phyloP scores from a whole-genome alignment of 2,329 filamentous ascomycete species.

The Neocucurbitaria cava region DNA sequence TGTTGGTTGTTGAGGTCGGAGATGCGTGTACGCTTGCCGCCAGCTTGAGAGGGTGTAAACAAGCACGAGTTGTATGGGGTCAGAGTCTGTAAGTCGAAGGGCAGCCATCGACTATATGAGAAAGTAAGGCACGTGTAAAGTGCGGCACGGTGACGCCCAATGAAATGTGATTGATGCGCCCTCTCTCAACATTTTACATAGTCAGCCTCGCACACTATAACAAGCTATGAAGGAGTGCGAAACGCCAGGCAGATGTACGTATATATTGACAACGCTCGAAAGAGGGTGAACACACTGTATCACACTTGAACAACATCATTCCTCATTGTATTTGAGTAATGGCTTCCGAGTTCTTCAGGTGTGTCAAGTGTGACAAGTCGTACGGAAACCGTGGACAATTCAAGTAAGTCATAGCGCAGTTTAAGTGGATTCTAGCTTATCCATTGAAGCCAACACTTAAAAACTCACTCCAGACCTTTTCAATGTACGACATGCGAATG shows the following conservation, averaged over 20 bases:
- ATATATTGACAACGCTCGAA: neutral
- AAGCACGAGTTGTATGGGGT: no score
- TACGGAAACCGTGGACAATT: neutral
- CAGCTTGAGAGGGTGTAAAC: no score
- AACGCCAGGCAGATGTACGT: neutral
- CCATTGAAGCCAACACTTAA: slow-evolving; percentile 9
- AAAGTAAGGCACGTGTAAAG: no score
- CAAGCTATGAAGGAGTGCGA: no score
- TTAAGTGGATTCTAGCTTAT: neutral
- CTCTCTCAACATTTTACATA: no score
- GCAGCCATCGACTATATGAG: no score
- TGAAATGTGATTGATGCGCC: neutral
- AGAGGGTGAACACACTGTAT: neutral
- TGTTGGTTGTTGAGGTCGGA: no score
- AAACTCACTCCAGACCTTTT: slow-evolving; percentile 12
- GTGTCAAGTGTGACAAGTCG: neutral
- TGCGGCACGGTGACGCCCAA: neutral
- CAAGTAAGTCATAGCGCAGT: slow-evolving; percentile 3
- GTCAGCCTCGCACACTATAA: neutral
- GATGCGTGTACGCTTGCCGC: no score
- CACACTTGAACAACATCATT: neutral
- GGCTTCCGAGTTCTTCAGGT: neutral
- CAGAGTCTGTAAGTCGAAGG: no score
- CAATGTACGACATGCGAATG: slow-evolving; percentile 1
- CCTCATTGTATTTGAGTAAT: neutral